phyloP scores from a whole-genome alignment of 2,329 filamentous ascomycete species.

The Nothophoma quercina region DNA sequence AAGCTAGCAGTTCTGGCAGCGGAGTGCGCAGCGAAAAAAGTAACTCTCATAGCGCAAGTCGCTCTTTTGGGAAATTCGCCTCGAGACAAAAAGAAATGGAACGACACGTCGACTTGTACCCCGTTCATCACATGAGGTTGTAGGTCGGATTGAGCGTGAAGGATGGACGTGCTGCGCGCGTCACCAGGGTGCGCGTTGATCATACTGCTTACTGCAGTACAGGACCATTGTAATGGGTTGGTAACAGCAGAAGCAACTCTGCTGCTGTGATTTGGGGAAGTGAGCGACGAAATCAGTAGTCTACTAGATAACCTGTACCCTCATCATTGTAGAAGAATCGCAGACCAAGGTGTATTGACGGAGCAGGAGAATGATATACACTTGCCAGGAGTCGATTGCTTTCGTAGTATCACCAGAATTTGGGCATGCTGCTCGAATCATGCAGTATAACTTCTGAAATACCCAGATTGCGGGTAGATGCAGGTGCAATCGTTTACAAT shows the following conservation, averaged over 20 bases:
- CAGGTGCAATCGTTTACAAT: too few species aligned
- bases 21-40: slow-evolving; percentile 1
- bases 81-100: neutral
- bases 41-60: neutral
- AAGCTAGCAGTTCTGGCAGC: neutral
- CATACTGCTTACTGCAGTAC: neutral
- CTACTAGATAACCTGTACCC: too few species aligned
- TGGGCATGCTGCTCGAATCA: too few species aligned
- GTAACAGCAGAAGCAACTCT: neutral
- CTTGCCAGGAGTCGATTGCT: too few species aligned
- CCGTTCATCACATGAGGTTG: neutral
- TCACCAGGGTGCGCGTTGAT: slow-evolving; percentile 1
- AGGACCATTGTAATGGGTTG: neutral
- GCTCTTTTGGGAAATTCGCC: neutral
- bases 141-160: neutral
- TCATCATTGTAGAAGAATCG: too few species aligned
- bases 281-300: too few species aligned
- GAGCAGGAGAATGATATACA: too few species aligned
- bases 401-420: too few species aligned
- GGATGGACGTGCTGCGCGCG: neutral
- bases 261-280: too few species aligned
- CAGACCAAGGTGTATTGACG: too few species aligned
- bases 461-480: too few species aligned
- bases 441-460: too few species aligned
- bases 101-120: slow-evolving; percentile 10